These are phyloP conservation scores for Nigrograna mackinnonii DNA, from an alignment of 2,329 filamentous ascomycete species.

Conservation along the genomic window DNA sequence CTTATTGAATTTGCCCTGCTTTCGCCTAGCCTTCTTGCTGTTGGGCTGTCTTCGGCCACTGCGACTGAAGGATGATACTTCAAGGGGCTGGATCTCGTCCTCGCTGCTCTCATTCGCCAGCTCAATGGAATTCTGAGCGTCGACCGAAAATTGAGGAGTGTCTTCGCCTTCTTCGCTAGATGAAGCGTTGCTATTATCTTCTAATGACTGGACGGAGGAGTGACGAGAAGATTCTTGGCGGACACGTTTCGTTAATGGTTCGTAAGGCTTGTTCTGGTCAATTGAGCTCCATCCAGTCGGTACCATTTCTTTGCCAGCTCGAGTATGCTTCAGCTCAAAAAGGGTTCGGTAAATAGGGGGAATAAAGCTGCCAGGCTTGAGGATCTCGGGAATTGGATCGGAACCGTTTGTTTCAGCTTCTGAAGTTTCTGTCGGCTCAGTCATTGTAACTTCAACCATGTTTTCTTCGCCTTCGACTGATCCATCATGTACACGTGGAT, in stretches of 20 bases:
- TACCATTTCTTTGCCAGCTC: slow-evolving; percentile 58
- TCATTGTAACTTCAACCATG: slow-evolving; percentile 88
- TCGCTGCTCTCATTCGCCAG: slow-evolving; percentile 38
- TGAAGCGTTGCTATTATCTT: slow-evolving; percentile 24
- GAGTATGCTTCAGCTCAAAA: slow-evolving; percentile 75
- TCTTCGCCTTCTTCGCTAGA: slow-evolving; percentile 40
- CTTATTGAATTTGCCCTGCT: slow-evolving; percentile 25
- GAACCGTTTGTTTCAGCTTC: slow-evolving; percentile 23
- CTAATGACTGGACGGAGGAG: slow-evolving; percentile 36
- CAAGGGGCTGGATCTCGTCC: slow-evolving; percentile 38
- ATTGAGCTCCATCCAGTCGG: slow-evolving; percentile 71
- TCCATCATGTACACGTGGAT: slow-evolving; percentile 71
- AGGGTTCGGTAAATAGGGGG: slow-evolving; percentile 64
- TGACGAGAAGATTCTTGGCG: slow-evolving; percentile 32
- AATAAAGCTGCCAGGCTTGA: slow-evolving; percentile 61
- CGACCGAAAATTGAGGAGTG: slow-evolving; percentile 26
- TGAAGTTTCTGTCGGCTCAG: slow-evolving; percentile 55
- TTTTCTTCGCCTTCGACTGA: slow-evolving; percentile 90
- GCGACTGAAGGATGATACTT: slow-evolving; percentile 21
- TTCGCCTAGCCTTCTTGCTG: slow-evolving; percentile 21
- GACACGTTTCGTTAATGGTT: slow-evolving; percentile 56
- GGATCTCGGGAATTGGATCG: slow-evolving; percentile 46
- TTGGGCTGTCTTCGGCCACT: slow-evolving; percentile 33
- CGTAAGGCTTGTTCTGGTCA: slow-evolving; percentile 62
- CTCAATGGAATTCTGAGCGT: slow-evolving; percentile 31